A percentile compares a stretch with the other conserved stretches of the same genome.
These are phyloP conservation scores for Colletotrichum gigasporum DNA, from an alignment of 2,329 filamentous ascomycete genomes.

Conservation along the genomic window DNA sequence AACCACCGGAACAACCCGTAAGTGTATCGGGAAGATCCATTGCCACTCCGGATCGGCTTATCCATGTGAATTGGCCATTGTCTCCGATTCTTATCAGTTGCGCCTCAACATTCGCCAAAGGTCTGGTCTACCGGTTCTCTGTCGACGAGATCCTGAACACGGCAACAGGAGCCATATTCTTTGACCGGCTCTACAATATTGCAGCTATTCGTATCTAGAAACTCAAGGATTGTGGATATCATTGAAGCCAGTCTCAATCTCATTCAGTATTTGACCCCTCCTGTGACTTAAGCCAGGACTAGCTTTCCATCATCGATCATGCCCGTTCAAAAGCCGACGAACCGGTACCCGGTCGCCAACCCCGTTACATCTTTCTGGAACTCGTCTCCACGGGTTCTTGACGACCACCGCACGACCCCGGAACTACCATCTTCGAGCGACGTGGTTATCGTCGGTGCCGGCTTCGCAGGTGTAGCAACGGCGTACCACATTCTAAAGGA, in stretches of 20 bases:
- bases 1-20: not conserved
- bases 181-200: too few species aligned
- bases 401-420: conserved; percentile 48
- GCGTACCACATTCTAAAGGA: conserved; percentile 49
- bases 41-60: not conserved
- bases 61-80: not conserved
- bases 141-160: not conserved
- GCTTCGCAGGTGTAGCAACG: conserved; percentile 53
- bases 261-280: not conserved
- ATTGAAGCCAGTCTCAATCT: not conserved
- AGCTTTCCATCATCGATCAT: too few species aligned
- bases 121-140: not conserved
- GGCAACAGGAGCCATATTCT: too few species aligned
- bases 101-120: too few species aligned
- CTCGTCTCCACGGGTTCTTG: conserved; percentile 37
- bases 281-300: not conserved
- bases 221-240: not conserved
- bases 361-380: conserved; percentile 50
- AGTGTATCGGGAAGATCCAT: not conserved
- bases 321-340: not conserved
- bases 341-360: conserved; percentile 35
- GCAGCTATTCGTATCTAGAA: not conserved
- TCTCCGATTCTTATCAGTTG: not conserved
- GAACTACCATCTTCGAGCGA: conserved; percentile 50
- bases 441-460: conserved; percentile 58